A percentile compares a stretch with the other conserved stretches of the same genome.
Evolutionary conservation across 140 eudicot species (phyloP).

Genomic region (Anethum foeniculum): DNA sequence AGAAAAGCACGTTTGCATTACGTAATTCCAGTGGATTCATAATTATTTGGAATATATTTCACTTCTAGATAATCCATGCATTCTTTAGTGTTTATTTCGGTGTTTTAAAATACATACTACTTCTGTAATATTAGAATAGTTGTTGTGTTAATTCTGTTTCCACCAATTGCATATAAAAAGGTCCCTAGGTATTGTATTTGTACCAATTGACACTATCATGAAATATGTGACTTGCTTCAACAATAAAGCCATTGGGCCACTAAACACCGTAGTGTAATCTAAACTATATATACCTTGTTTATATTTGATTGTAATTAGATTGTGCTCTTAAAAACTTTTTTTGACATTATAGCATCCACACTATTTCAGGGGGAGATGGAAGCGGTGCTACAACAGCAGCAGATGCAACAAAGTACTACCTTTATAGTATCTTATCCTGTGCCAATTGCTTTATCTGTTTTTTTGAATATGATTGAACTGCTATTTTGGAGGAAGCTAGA

Average conservation of each 20-base stretch:
- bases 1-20: neutral
- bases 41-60: neutral
- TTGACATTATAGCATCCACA: slow-evolving; percentile 10
- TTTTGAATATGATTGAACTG: neutral
- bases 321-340: slow-evolving; percentile 4
- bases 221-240: neutral
- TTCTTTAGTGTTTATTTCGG: neutral
- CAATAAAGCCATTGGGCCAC: neutral
- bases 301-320: neutral
- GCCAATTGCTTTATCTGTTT: neutral
- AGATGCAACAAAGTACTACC: slow-evolving; percentile 90
- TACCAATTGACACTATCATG: neutral
- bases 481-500: neutral
- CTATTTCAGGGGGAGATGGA: slow-evolving; percentile 57
- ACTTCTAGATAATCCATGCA: neutral
- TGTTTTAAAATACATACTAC: neutral
- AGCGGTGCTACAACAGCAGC: slow-evolving; percentile 51
- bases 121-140: neutral
- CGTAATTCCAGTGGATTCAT: neutral
- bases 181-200: neutral
- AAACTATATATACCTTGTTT: neutral
- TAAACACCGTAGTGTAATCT: neutral
- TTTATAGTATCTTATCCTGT: slow-evolving; percentile 4
- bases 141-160: neutral
- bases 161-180: neutral